Evolutionary conservation across 129 eudicot genomes (phyloP), one percentile per base, ranked within the genome.

Genomic region (Pittosporum tobira): DNA sequence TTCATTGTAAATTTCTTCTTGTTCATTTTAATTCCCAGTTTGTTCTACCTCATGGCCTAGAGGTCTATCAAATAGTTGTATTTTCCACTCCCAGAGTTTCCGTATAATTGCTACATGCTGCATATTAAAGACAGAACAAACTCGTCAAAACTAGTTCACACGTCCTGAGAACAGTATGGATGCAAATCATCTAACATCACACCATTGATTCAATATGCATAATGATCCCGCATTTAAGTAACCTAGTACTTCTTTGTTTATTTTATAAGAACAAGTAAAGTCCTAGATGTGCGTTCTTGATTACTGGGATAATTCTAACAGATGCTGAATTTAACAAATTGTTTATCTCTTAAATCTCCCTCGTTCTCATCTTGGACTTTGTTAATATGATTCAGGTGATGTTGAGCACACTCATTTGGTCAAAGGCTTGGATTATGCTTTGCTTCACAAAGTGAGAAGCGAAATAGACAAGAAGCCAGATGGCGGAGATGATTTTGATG

Each of bases 351-450:
- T 18, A 15, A 52, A 26, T 64, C 20, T 30, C 31, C 36, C 45
- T 57, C 4, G n/a, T 11, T 16, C 55, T 27, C 44, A 12, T 50
- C 26, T 49, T 62, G 46, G 48, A 62, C 31, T 75, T 47, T 34
- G 22, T 54, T 62, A 22, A 49, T 66, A 53, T 63, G 45, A 30
- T 64, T 21, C 77, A 90, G 97, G 98, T 78, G 98, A 90, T 69
- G 95, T 90, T 57, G 98, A 90, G 72, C 98, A 90, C 81, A 90
- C 98, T 7, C 98, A 90, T 75, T 79, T 90, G 80, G 98, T 90
- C 20, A 90, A 90, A 69, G 98, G 98, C 26, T 63, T 90, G 82
- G 98, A 90, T 67, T 90, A 82, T 70, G 98, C 98, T 51, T 80
- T 90, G 69, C 81, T 90, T 65, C 52, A 83, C 83, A 90, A 90